These are phyloP conservation scores for Penicillium cosmopolitanum DNA, from an alignment of 495 filamentous ascomycete genomes.

Conservation along the genomic window DNA sequence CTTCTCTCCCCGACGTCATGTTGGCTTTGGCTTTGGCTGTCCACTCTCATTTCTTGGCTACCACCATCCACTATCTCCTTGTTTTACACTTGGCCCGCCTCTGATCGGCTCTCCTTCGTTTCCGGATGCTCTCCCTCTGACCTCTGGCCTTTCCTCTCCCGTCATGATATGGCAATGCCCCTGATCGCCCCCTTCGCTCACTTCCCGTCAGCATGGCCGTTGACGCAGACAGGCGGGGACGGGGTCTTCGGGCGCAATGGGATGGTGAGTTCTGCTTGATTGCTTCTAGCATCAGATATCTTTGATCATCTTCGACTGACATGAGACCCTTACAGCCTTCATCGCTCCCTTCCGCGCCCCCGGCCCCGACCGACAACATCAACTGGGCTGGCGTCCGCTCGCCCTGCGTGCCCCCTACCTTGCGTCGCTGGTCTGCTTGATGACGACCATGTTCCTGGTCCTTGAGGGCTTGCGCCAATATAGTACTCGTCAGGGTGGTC, in stretches of 20 bases:
- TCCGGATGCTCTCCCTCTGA: no score
- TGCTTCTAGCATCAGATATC: not conserved
- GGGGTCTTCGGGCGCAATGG: slow-evolving; percentile 23
- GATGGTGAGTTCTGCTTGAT: slow-evolving; percentile 12
- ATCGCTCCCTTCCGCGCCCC: slow-evolving; percentile 21
- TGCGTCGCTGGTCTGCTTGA: slow-evolving; percentile 29
- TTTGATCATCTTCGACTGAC: not conserved
- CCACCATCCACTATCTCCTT: no score
- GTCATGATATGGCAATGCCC: slow-evolving; percentile 25
- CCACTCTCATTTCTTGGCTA: no score
- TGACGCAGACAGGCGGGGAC: slow-evolving; percentile 15
- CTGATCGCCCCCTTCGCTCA: slow-evolving; percentile 8
- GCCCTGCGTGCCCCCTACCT: slow-evolving; percentile 42
- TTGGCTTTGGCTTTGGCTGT: no score
- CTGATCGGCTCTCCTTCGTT: no score
- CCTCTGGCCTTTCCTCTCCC: not conserved
- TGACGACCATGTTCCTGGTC: slow-evolving; percentile 28
- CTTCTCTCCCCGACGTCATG: no score
- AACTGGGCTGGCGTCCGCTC: slow-evolving; percentile 41
- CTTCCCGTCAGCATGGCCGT: slow-evolving; percentile 28
- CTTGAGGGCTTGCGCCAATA: slow-evolving; percentile 42
- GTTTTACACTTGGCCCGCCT: no score
- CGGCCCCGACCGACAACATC: slow-evolving; percentile 10
- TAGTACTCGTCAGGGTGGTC: slow-evolving; percentile 34
- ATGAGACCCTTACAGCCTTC: slow-evolving; percentile 14